Evolutionary conservation across 805 yeast genomes (phyloP).

Genomic region (Wickerhamiella slavikovae): DNA sequence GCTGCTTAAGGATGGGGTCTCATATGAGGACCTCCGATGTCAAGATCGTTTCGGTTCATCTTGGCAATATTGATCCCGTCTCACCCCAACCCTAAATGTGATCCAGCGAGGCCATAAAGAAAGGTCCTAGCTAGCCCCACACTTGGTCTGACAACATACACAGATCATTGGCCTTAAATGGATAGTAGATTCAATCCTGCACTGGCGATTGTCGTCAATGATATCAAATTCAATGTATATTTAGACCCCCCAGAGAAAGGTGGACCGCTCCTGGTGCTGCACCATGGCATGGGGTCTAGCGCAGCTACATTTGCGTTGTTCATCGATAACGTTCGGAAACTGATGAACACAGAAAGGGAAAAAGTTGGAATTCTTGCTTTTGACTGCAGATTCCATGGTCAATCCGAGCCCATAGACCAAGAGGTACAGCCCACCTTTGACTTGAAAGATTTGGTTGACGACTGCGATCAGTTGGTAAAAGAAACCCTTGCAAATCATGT

Average conservation of each 20-base stretch:
- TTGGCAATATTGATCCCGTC: too few relatives aligned
- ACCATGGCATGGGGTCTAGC: conserved; percentile 93
- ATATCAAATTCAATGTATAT: conserved; percentile 18
- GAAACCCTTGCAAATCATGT: conserved; percentile 19
- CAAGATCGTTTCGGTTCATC: too few relatives aligned
- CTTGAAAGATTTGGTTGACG: conserved; percentile 33
- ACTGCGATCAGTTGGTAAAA: conserved; percentile 30
- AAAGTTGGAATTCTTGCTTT: conserved; percentile 46
- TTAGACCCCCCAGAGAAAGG: conserved; percentile 30
- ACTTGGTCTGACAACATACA: too few relatives aligned
- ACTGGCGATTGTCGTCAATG: too few relatives aligned
- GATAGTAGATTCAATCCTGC: too few relatives aligned
- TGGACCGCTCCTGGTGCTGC: conserved; percentile 47
- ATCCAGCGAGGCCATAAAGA: too few relatives aligned
- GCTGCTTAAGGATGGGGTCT: too few relatives aligned
- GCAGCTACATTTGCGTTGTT: conserved; percentile 55
- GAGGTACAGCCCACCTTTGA: conserved; percentile 21
- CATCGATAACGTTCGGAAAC: conserved; percentile 18
- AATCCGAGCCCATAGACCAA: conserved; percentile 17
- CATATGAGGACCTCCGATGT: too few relatives aligned
- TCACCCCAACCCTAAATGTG: too few relatives aligned
- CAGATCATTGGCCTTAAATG: too few relatives aligned
- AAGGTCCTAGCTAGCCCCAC: too few relatives aligned
- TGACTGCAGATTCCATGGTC: conserved; percentile 80
- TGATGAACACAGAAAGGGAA: conserved; percentile 17